These are phyloP conservation scores for Penicillium desertorum DNA, from an alignment of 495 filamentous ascomycete species.

Conservation along the genomic window DNA sequence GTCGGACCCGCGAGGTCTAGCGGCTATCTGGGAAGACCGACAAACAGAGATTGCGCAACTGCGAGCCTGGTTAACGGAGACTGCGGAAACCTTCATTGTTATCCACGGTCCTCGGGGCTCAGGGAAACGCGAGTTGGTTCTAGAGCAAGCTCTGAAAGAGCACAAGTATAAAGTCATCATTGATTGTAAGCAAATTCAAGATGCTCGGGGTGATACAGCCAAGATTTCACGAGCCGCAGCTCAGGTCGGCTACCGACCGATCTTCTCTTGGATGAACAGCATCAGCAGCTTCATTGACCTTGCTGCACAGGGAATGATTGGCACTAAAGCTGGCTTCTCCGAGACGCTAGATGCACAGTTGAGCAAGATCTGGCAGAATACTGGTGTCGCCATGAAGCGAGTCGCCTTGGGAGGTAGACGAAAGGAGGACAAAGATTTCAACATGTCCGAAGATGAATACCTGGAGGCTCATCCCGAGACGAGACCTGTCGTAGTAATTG, in stretches of 20 bases:
- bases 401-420: conserved; percentile 67
- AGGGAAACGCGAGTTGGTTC: conserved; percentile 82
- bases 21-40: conserved; percentile 85
- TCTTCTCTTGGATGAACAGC: conserved; percentile 96
- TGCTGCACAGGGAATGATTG: conserved; percentile 89
- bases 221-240: conserved; percentile 79
- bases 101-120: conserved; percentile 90
- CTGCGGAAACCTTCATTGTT: conserved; percentile 88
- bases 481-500: conserved; percentile 83
- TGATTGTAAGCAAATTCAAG: conserved; percentile 91
- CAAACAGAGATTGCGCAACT: conserved; percentile 77
- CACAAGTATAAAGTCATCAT: conserved; percentile 80
- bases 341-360: conserved; percentile 92
- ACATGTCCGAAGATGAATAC: conserved; percentile 80
- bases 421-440: conserved; percentile 71
- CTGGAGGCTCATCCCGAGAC: conserved; percentile 86
- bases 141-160: conserved; percentile 78
- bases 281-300: conserved; percentile 89
- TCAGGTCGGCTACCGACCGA: conserved; percentile 86
- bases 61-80: conserved; percentile 82
- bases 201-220: conserved; percentile 85
- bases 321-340: conserved; percentile 90
- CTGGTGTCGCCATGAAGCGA: conserved; percentile 72
- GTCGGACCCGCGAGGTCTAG: conserved; percentile 66
- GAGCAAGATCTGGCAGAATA: conserved; percentile 87